phyloP scores from a whole-genome alignment of 2,329 filamentous ascomycete species.

The Cyphellophora europaea region DNA sequence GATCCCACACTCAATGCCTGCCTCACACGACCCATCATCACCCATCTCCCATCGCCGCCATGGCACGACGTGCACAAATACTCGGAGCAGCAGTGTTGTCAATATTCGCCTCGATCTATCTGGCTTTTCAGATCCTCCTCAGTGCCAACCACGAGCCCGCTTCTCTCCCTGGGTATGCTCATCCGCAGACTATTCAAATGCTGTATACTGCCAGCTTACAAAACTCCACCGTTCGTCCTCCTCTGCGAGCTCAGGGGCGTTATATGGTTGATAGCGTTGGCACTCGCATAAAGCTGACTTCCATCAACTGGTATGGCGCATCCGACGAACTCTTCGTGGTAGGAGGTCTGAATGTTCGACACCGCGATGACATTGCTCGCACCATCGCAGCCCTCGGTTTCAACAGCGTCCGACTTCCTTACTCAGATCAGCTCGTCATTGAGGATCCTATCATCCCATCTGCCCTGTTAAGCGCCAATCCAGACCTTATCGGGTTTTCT shows the following conservation, averaged over 20 bases:
- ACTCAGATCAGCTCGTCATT: constrained; percentile 59
- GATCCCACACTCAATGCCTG: no score
- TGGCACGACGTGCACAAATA: no score
- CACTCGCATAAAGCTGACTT: constrained; percentile 52
- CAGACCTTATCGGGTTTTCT: constrained; percentile 46
- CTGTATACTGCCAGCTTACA: no score
- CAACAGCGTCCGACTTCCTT: constrained; percentile 61
- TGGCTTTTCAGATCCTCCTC: no score
- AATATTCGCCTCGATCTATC: no score
- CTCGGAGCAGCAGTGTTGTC: no score
- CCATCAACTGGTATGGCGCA: constrained; percentile 63
- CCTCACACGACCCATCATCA: no score
- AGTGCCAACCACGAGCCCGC: constrained; percentile 1
- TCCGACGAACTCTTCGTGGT: constrained; percentile 58
- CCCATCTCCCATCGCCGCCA: no score
- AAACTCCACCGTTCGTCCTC: no score
- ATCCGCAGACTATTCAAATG: background rate
- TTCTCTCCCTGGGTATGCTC: constrained; percentile 4
- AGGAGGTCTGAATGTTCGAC: constrained; percentile 53
- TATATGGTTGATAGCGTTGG: constrained; percentile 50
- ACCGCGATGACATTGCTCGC: constrained; percentile 51
- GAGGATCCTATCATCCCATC: constrained; percentile 47
- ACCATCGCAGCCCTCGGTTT: constrained; percentile 55
- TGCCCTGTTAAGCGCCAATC: constrained; percentile 47
- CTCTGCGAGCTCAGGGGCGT: constrained; percentile 50